Evolutionary conservation across 23 red algal genomes (phyloP), one percentile per base, ranked within the genome.

Genomic region (Gracilaria vermiculophylla): DNA sequence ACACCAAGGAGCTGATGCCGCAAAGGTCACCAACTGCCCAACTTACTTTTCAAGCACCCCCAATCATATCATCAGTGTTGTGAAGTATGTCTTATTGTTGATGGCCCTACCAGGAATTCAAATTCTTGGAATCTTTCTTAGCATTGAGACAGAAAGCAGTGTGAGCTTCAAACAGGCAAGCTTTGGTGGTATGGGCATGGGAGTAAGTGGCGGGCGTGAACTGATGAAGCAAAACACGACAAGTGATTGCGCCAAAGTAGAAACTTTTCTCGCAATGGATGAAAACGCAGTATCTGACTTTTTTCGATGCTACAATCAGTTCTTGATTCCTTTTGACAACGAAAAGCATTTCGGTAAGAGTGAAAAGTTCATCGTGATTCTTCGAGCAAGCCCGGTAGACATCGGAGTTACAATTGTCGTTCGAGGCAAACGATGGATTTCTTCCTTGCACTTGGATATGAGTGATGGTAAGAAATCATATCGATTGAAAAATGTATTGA

Each of bases 331-430:
- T 34, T 64, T 64, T 35, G 58, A 64, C 58, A 64, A 64, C 12
- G 58, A 64, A 6, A 15, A 17, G 17, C 25, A 35, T 8, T 64
- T 64, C 16, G 29, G 16, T 13, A 34, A 64, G 9, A 64, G 35
- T 14, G 7, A 34, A 35, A 64, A 25, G 5, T 64, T 64, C 29
- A 64, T 64, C 16, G 58, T 28, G 13, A 64, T 64, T 13, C 8
- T 64, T 25, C 32, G 58, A 17, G 25, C 58, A 35, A 34, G 27
- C 16, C 29, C 58, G 10, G 58, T 64, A 4, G 58, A 64, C 35
- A 64, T 64, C 28, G 58, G 58, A 14, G 58, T 64, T 14, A 64
- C 58, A 34, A 64, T 64, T 64, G 58, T 64, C 17, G 58, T 64
- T 0, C 58, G 28, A 15, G 35, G 17, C 28, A 32, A 64, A 24